These are phyloP conservation scores for Yarrowia galli DNA, from an alignment of 1,139 yeast genomes.

Conservation along the genomic window DNA sequence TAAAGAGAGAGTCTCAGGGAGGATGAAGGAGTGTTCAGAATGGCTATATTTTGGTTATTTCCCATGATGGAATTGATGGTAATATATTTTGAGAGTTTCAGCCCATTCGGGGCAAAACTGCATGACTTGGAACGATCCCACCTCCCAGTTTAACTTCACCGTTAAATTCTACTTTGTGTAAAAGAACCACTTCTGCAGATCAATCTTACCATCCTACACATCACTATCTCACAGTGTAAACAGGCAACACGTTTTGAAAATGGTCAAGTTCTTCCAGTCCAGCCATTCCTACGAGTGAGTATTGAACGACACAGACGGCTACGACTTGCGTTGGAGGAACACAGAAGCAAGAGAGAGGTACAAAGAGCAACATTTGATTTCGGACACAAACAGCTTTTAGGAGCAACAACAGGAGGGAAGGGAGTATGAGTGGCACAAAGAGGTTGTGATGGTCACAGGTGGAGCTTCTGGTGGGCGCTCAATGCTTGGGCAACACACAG, in stretches of 20 bases:
- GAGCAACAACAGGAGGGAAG: not conserved
- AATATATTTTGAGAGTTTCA: not conserved
- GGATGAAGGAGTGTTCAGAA: not conserved
- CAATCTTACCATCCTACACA: slow-evolving; percentile 29
- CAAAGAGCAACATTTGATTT: not conserved
- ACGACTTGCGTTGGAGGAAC: too few relatives aligned
- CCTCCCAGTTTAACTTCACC: not conserved
- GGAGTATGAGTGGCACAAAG: not conserved
- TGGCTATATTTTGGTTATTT: not conserved
- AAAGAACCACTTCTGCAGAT: slow-evolving; percentile 14
- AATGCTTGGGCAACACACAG: too few relatives aligned
- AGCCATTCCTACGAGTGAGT: slow-evolving; percentile 38
- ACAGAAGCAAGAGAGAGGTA: not conserved
- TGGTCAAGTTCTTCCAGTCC: slow-evolving; percentile 38
- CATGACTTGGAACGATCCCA: too few relatives aligned
- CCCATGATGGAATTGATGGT: too few relatives aligned
- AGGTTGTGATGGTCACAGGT: not conserved
- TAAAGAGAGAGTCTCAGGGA: not conserved
- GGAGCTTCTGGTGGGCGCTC: too few relatives aligned
- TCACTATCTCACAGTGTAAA: slow-evolving; percentile 15
- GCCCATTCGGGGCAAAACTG: not conserved
- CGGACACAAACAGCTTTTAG: not conserved
- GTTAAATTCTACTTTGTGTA: slow-evolving; percentile 2
- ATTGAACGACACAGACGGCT: not conserved
- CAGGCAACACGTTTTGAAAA: slow-evolving; percentile 7